A percentile compares a stretch with the other conserved stretches of the same genome.
These are phyloP conservation scores for Deakozyma indianensis DNA, from an alignment of 805 yeast genomes.

Conservation along the genomic window DNA sequence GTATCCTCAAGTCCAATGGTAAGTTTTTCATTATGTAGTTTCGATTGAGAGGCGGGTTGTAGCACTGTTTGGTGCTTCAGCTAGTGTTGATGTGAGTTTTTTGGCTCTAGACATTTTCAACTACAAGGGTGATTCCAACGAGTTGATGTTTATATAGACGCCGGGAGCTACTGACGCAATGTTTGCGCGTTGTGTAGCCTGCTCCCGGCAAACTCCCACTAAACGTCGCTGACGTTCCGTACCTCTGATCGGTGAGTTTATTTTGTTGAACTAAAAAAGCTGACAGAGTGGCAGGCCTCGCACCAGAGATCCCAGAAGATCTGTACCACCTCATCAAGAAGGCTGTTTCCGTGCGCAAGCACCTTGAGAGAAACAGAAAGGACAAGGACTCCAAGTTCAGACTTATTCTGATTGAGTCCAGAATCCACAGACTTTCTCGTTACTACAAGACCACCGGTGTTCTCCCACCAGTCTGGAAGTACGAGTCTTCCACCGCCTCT, in stretches of 20 bases:
- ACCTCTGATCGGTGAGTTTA: constrained; percentile 18
- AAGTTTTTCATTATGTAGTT: too few species aligned
- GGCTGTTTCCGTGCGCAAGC: constrained; percentile 99
- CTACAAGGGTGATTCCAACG: too few species aligned
- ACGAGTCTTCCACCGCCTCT: constrained; percentile 99
- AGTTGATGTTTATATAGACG: too few species aligned
- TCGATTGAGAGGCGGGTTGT: neutral
- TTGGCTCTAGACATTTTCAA: too few species aligned
- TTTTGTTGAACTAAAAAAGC: constrained; percentile 7
- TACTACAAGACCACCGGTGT: constrained; percentile 99
- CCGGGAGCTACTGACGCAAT: too few species aligned
- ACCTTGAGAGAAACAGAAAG: constrained; percentile 99
- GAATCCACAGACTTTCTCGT: constrained; percentile 99
- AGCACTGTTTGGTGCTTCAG: too few species aligned
- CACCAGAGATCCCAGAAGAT: constrained; percentile 99
- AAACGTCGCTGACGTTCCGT: too few species aligned
- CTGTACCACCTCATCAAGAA: constrained; percentile 97
- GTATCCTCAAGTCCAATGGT: constrained; percentile 99
- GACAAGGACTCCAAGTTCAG: constrained; percentile 99
- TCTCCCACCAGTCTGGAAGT: constrained; percentile 99
- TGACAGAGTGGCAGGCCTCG: constrained; percentile 40
- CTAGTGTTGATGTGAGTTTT: too few species aligned
- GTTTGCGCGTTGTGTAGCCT: too few species aligned
- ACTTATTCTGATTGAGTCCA: constrained; percentile 98
- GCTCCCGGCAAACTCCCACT: too few species aligned